Evolutionary conservation across 257 asterid species (phyloP).

Genomic region (Solanum etuberosum): DNA sequence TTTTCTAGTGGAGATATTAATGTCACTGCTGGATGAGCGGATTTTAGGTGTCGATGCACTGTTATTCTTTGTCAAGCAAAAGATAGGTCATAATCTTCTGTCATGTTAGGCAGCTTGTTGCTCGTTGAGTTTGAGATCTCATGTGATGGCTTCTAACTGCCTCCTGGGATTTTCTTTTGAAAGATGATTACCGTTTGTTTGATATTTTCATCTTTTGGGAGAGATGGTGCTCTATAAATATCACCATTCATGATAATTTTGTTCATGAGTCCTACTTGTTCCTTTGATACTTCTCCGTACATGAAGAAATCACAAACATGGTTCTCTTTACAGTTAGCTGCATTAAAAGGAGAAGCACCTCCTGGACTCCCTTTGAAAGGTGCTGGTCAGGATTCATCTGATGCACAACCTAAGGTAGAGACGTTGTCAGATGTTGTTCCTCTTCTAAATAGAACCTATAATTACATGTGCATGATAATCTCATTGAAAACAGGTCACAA

Average conservation of each 20-base stretch:
- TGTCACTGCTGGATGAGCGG: background rate
- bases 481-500: conserved; percentile 42
- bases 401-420: conserved; percentile 70
- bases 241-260: background rate
- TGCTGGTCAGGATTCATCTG: conserved; percentile 98
- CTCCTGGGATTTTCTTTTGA: background rate
- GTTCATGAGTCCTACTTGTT: background rate
- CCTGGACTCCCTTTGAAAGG: conserved; percentile 98
- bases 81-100: background rate
- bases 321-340: conserved; percentile 64
- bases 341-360: conserved; percentile 99
- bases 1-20: background rate
- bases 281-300: background rate
- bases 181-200: background rate
- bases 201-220: background rate
- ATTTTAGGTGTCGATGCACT: background rate
- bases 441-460: conserved; percentile 4
- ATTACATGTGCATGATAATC: conserved; percentile 3
- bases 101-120: background rate
- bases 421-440: conserved; percentile 3
- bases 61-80: background rate
- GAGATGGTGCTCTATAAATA: background rate
- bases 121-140: background rate
- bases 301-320: background rate
- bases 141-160: background rate